Evolutionary conservation across 2,329 filamentous ascomycete genomes (phyloP).

Genomic region (Chalara sp.): DNA sequence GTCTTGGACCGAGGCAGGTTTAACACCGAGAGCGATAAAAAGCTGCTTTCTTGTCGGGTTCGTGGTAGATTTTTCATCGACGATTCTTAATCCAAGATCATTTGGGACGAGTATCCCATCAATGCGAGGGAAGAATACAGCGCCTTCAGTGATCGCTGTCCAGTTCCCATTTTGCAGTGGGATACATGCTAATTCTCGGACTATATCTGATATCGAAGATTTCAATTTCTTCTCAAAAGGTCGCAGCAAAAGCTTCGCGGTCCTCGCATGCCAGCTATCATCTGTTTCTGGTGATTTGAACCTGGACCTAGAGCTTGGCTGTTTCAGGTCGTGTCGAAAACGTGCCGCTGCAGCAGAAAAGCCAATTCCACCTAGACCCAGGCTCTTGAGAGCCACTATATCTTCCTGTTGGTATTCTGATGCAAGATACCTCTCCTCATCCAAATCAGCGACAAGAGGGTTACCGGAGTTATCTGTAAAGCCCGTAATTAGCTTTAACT

Average conservation of each 20-base stretch:
- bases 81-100: constrained; percentile 10
- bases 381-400: background rate
- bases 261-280: constrained; percentile 9
- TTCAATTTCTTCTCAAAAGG: background rate
- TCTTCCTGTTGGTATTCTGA: constrained; percentile 2
- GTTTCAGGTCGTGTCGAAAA: background rate
- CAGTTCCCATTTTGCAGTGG: constrained; percentile 8
- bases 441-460: constrained; percentile 7
- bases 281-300: constrained; percentile 5
- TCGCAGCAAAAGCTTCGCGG: constrained; percentile 6
- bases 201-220: background rate
- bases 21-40: constrained; percentile 10
- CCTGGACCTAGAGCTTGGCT: background rate
- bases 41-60: constrained; percentile 7
- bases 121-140: constrained; percentile 9
- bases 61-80: constrained; percentile 4
- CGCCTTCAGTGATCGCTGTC: constrained; percentile 4
- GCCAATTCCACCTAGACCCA: background rate
- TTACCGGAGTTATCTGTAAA: constrained; percentile 4
- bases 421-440: constrained; percentile 4
- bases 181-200: constrained; percentile 3
- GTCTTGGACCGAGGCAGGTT: constrained; percentile 1
- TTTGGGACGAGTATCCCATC: constrained; percentile 9
- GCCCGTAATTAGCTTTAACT: background rate
- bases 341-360: background rate